A percentile compares a stretch with the other conserved stretches of the same genome.
phyloP scores from a whole-genome alignment of 208 protist genomes.

The Acanthamoeba lenticulata region DNA sequence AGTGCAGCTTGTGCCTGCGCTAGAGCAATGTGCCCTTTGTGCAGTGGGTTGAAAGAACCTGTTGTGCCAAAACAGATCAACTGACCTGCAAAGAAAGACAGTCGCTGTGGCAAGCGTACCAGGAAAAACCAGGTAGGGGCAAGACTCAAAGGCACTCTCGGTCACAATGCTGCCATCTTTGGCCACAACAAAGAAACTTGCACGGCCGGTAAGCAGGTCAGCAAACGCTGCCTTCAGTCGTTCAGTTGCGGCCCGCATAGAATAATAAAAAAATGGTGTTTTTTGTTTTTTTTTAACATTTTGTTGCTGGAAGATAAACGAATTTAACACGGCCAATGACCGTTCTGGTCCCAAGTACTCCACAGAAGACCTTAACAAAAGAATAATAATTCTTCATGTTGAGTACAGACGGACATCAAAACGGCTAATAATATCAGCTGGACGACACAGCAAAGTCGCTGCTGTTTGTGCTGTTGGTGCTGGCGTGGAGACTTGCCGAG shows the following conservation, averaged over 20 bases:
- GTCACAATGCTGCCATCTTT: background rate
- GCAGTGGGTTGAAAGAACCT: slow-evolving; percentile 47
- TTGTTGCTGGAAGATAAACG: too few relatives aligned
- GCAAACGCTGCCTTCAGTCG: background rate
- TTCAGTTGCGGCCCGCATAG: too few relatives aligned
- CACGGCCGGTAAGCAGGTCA: background rate
- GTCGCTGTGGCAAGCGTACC: background rate
- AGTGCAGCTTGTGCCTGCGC: background rate
- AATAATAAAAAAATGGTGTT: background rate
- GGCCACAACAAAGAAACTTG: slow-evolving; percentile 5
- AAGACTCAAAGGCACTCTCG: background rate
- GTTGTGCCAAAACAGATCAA: background rate
- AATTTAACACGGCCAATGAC: too few relatives aligned
- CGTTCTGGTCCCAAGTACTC: too few relatives aligned
- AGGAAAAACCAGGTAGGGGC: background rate
- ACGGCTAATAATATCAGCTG: too few relatives aligned
- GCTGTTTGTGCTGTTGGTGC: too few relatives aligned
- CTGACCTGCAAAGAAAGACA: background rate
- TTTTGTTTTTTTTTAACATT: background rate
- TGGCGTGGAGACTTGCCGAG: too few relatives aligned
- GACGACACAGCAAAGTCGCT: too few relatives aligned
- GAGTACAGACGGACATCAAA: too few relatives aligned
- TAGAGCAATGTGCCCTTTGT: slow-evolving; percentile 32
- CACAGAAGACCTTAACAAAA: too few relatives aligned
- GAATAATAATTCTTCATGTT: too few relatives aligned